Conservation (phyloP, 1,139 yeast species). For the Debaryomyces udenii region DNA sequence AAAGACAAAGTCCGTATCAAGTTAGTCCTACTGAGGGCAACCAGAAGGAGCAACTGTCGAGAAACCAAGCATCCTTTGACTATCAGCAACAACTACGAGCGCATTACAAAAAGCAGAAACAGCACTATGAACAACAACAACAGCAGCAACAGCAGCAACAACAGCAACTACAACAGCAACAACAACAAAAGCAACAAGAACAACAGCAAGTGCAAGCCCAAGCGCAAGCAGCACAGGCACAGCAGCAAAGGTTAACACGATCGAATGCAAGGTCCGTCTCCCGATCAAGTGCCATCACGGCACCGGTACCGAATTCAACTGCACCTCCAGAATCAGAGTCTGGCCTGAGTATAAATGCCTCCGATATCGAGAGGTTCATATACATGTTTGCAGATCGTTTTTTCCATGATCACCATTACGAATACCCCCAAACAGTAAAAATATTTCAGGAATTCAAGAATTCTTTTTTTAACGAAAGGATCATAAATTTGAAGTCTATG, state of each 20-base stretch:
- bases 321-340: slow-evolving; percentile 14
- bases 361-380: slow-evolving; percentile 52
- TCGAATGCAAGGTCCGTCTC: slow-evolving; percentile 1
- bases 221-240: slow-evolving; percentile 18
- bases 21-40: background rate
- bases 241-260: slow-evolving; percentile 13
- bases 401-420: slow-evolving; percentile 46
- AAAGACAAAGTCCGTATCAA: slow-evolving; percentile 11
- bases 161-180: slow-evolving; percentile 17
- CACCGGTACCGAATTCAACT: slow-evolving; percentile 15
- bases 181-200: slow-evolving; percentile 20
- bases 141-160: slow-evolving; percentile 17
- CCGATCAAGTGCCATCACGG: slow-evolving; percentile 16
- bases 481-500: slow-evolving; percentile 36
- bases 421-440: slow-evolving; percentile 52
- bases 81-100: slow-evolving; percentile 32
- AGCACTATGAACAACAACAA: slow-evolving; percentile 19
- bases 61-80: slow-evolving; percentile 20
- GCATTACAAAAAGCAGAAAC: slow-evolving; percentile 32
- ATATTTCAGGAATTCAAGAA: slow-evolving; percentile 54
- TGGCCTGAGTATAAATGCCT: slow-evolving; percentile 30
- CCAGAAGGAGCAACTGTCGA: slow-evolving; percentile 4
- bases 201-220: slow-evolving; percentile 17
- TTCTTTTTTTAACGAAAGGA: slow-evolving; percentile 53
- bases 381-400: slow-evolving; percentile 53